Base-by-base conservation (phyloP, 2,329 filamentous ascomycete species). In the Ophiostoma ulmi region DNA sequence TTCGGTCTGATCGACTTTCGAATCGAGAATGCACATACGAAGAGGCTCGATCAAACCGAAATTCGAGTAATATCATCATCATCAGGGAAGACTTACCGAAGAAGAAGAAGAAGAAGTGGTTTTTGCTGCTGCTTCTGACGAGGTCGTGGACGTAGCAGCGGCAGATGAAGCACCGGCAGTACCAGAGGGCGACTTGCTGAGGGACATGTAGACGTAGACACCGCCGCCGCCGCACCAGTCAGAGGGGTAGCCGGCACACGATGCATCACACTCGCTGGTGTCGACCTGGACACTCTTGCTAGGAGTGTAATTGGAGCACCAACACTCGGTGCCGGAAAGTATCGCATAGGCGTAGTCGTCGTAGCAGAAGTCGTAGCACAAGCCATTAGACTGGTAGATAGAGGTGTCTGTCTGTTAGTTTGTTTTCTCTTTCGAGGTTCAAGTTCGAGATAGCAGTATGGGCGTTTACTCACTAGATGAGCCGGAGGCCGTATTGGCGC, bases 261-360 rank as follows among this genome's bases (percentile, higher is more conserved):
- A 68, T 0, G 78, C 78, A 74, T 83, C 79, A 79, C 91, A 94
- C 31, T 84, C 75, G 44, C 73, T 74, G 1, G 79, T 78, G 31
- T 80, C 76, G 68, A 83, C 80, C 70, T 82, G 77, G 41, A 77
- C 78, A 26, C 76, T 77, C 41, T 80, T 73, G 68, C 81, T 81
- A 10, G 91, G 91, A 1, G 83, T 83, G 75, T 88, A 88, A 77
- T 93, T 85, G 52, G 90, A 89, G 78, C 91, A 94, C 90, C 90
- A 94, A 77, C 91, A 94, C 69, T 83, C 79, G 41, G 86, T 81
- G 20, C 80, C 83, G 75, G 92, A 85, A 1, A 93, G 81, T 67
- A 94, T 82, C 74, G 90, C 90, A 73, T 89, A 91, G 55, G 91
- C 90, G 74, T 83, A 91, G 20, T 82, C 75, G 35, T 75, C 74